Conservation (phyloP, 371 early-diverging fungal genomes). For the Zopfochytrium polystomum region DNA sequence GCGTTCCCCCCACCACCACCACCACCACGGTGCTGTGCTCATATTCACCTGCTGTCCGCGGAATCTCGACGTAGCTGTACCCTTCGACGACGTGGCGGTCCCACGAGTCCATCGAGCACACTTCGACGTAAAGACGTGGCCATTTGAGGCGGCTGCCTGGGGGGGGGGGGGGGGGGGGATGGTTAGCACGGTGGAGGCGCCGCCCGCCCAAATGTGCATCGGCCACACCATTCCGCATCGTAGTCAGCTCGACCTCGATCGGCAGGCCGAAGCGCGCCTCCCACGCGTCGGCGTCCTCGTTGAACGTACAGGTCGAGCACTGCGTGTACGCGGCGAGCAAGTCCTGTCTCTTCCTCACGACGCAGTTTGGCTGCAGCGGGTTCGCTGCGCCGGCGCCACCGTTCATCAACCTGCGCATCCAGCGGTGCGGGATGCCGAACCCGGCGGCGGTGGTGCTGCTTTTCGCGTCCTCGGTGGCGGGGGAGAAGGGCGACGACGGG, state of each 20-base stretch:
- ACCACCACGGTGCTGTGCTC: neutral
- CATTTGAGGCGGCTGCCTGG: constrained; percentile 9
- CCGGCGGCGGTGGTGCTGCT: too few species aligned
- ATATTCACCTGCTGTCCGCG: constrained; percentile 25
- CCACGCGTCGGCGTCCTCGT: constrained; percentile 9
- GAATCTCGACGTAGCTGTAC: constrained; percentile 36
- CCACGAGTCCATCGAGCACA: constrained; percentile 40
- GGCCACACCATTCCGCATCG: neutral
- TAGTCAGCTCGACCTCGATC: constrained; percentile 22
- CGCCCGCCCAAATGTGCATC: too few species aligned
- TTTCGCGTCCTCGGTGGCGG: too few species aligned
- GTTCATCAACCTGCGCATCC: constrained; percentile 14
- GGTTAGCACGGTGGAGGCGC: too few species aligned
- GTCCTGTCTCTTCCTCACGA: neutral
- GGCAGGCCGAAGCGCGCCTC: constrained; percentile 27
- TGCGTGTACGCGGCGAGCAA: constrained; percentile 23
- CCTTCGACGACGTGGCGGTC: constrained; percentile 37
- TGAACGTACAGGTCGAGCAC: constrained; percentile 5
- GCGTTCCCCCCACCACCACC: too few species aligned
- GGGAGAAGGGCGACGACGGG: too few species aligned
- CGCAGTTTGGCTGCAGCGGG: neutral
- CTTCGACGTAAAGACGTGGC: constrained; percentile 37
- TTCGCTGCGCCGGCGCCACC: constrained; percentile 5
- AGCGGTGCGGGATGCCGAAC: too few species aligned
- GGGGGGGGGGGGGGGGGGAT: too few species aligned